phyloP scores from a whole-genome alignment of 2,329 filamentous ascomycete species.

The Bipolaris victoriae region DNA sequence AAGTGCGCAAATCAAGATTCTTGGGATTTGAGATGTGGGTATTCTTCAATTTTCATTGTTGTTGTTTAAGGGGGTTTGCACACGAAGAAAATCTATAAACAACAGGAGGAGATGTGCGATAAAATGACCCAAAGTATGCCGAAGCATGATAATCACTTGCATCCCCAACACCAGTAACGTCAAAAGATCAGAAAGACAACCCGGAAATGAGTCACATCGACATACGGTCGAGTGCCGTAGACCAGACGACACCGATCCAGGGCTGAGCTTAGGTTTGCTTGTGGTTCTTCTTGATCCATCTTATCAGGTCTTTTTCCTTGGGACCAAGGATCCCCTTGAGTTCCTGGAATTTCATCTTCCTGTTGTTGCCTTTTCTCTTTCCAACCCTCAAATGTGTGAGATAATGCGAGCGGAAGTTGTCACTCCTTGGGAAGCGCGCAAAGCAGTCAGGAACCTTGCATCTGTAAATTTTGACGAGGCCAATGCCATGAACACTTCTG shows the following conservation, averaged over 20 bases:
- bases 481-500: slow-evolving; percentile 23
- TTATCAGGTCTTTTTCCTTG: slow-evolving; percentile 22
- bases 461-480: neutral
- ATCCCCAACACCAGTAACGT: slow-evolving; percentile 11
- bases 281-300: slow-evolving; percentile 21
- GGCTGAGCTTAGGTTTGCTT: neutral
- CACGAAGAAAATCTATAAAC: slow-evolving; percentile 5
- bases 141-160: slow-evolving; percentile 10
- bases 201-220: neutral
- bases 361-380: slow-evolving; percentile 26
- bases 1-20: neutral
- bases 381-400: slow-evolving; percentile 32
- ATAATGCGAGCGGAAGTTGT: slow-evolving; percentile 35
- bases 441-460: slow-evolving; percentile 26
- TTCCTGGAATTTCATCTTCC: slow-evolving; percentile 22
- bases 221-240: neutral
- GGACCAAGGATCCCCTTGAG: slow-evolving; percentile 27
- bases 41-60: neutral
- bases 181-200: neutral
- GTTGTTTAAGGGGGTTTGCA: neutral
- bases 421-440: slow-evolving; percentile 26
- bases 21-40: too few relatives aligned
- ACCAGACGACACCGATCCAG: neutral
- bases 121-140: neutral
- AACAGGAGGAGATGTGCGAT: neutral